Conservation (phyloP, 2,329 filamentous ascomycete genomes). For the Plectosphaerella plurivora region DNA sequence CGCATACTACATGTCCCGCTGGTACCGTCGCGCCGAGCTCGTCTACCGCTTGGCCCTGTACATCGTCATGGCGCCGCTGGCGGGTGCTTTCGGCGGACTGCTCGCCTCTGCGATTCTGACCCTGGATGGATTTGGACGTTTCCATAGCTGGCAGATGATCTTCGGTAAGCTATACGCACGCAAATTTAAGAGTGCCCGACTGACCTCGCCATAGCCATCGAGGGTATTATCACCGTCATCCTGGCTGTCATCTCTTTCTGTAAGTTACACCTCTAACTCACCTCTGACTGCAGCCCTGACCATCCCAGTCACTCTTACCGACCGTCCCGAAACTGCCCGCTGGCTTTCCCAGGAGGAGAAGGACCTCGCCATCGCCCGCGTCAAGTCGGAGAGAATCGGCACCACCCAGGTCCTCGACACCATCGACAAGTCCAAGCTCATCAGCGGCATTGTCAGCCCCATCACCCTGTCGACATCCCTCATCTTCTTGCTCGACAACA, state of each 20-base stretch:
- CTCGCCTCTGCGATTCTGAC: conserved; percentile 49
- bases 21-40: conserved; percentile 44
- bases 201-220: conserved; percentile 17
- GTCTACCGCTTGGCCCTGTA: conserved; percentile 40
- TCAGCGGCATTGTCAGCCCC: conserved; percentile 60
- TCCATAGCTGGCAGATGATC: conserved; percentile 63
- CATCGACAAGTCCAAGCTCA: conserved; percentile 51
- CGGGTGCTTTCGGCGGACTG: conserved; percentile 38
- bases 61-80: conserved; percentile 35
- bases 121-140: conserved; percentile 48
- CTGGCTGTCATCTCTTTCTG: conserved; percentile 49
- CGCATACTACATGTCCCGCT: conserved; percentile 43
- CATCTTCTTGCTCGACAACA: conserved; percentile 62
- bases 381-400: conserved; percentile 64
- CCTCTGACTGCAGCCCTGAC: no score
- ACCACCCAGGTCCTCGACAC: conserved; percentile 57
- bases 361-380: conserved; percentile 58
- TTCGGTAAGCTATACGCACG: conserved; percentile 35
- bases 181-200: no score
- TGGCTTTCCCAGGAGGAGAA: conserved; percentile 66
- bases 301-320: conserved; percentile 51
- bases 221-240: background rate
- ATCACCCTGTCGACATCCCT: conserved; percentile 44
- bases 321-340: conserved; percentile 61
- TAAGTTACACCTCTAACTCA: no score